Base-by-base conservation (phyloP, 2,329 filamentous ascomycete species). In the Cercospora nicotianae region DNA sequence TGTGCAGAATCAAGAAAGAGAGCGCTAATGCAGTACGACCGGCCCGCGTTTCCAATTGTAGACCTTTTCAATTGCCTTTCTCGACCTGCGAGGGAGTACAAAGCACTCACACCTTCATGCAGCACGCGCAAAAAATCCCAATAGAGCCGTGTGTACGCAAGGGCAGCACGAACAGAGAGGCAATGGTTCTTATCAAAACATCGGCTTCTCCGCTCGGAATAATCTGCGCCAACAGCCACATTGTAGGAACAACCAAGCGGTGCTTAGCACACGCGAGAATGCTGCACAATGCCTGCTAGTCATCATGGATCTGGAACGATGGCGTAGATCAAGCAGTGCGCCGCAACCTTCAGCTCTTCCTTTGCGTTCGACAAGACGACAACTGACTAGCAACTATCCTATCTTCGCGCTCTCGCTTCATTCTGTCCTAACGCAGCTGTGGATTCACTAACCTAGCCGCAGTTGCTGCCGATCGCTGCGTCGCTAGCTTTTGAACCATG, bases 281-380 rank as follows among this genome's bases (percentile, higher is more conserved):
- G 60, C 63, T 69, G 69, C 67, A 71, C 36, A 12, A 71, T 68
- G 58, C 69, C 65, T 67, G 69, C 67, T 45, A 66, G 64, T 55
- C n/a, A 39, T 53, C 61, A 30, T 60, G 20, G 48, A 66, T 48
- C 64, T 66, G 61, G 66, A 67, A 67, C 65, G 28, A 57, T 48
- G 58, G 61, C 64, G 62, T 60, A 66, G 55, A 55, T 55, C 65
- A 45, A 67, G 65, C 60, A 62, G 45, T 23, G 55, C 67, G 39
- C 61, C 67, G 57, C 63, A 65, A 63, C 65, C 60, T 58, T 68
- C 66, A 60, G 66, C 68, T 60, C 39, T 60, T 20, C 45, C 23
- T 62, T 31, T 61, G 62, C 42, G 2, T 64, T 39, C 55, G 57
- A 64, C 30, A 60, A 57, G 26, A 63, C 51, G 36, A 67, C 66